Conservation (phyloP, 75 land plant species). For the Pinus taeda region DNA sequence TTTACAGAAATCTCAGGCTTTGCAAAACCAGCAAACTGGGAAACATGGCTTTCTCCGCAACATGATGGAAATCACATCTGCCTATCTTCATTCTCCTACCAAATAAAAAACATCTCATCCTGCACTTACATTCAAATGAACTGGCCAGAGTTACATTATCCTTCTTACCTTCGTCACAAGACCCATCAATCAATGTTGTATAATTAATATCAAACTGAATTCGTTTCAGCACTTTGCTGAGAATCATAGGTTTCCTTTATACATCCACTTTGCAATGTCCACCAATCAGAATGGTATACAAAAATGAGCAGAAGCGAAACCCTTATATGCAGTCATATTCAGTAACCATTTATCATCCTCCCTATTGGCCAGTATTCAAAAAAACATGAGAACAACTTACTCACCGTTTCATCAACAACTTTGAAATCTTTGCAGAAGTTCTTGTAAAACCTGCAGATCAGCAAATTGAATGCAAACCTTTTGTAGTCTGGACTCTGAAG, state of each 20-base stretch:
- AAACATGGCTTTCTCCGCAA: too few relatives aligned
- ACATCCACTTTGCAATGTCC: constrained; percentile 17
- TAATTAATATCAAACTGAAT: constrained; percentile 41
- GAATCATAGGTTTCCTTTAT: constrained; percentile 27
- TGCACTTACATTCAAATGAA: too few relatives aligned
- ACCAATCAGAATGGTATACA: constrained; percentile 23
- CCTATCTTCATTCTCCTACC: too few relatives aligned
- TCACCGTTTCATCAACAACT: neutral
- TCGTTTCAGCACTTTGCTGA: constrained; percentile 32
- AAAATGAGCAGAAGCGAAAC: constrained; percentile 17
- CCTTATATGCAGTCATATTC: neutral
- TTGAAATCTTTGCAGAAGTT: constrained; percentile 1
- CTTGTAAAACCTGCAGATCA: constrained; percentile 2
- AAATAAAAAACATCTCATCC: too few relatives aligned
- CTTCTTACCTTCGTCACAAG: constrained; percentile 20
- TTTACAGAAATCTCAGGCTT: too few relatives aligned
- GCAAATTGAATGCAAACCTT: neutral
- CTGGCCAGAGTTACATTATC: too few relatives aligned
- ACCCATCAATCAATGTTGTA: constrained; percentile 40
- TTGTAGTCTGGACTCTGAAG: neutral
- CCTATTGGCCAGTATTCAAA: too few relatives aligned
- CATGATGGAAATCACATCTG: too few relatives aligned
- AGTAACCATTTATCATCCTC: constrained; percentile 1
- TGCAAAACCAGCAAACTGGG: too few relatives aligned
- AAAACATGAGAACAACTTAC: neutral